Evolutionary conservation across 345 rosid genomes (phyloP).

Genomic region (Pugionium cornutum): DNA sequence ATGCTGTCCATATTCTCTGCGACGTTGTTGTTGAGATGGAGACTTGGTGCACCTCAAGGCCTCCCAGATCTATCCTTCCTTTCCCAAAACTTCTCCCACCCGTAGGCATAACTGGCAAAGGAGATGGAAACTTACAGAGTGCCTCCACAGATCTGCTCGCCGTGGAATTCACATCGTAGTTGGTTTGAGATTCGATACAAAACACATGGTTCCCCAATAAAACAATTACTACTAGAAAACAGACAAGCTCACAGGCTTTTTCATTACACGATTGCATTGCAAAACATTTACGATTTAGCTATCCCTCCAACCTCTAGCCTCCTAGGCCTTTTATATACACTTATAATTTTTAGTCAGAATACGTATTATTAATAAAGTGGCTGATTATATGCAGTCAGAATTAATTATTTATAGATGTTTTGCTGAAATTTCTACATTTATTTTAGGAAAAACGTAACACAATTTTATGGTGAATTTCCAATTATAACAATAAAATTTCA

Average conservation of each 20-base stretch:
- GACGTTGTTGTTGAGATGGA: slow-evolving; percentile 45
- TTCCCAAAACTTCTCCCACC: slow-evolving; percentile 50
- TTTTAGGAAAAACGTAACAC: slow-evolving; percentile 9
- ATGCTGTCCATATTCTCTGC: slow-evolving; percentile 50
- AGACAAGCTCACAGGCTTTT: slow-evolving; percentile 16
- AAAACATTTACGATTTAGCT: background rate
- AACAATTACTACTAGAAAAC: background rate
- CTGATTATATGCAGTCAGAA: slow-evolving; percentile 21
- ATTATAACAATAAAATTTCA: slow-evolving; percentile 9
- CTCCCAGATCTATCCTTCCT: slow-evolving; percentile 65
- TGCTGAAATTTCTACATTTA: slow-evolving; percentile 12
- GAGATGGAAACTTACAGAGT: slow-evolving; percentile 59
- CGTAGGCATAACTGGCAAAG: slow-evolving; percentile 40
- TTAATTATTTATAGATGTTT: slow-evolving; percentile 14
- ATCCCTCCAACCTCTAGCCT: slow-evolving; percentile 12
- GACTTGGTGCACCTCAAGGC: slow-evolving; percentile 59
- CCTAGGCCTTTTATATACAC: background rate
- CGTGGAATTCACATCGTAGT: slow-evolving; percentile 1
- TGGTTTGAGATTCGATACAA: slow-evolving; percentile 16
- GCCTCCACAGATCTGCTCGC: slow-evolving; percentile 46
- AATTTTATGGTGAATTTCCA: slow-evolving; percentile 3
- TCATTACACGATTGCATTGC: slow-evolving; percentile 28
- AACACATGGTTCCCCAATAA: slow-evolving; percentile 27
- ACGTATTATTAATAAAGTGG: slow-evolving; percentile 15
- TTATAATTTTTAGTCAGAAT: slow-evolving; percentile 14